These are phyloP conservation scores for Solanum etuberosum DNA, from an alignment of 257 asterid species.

Conservation along the genomic window DNA sequence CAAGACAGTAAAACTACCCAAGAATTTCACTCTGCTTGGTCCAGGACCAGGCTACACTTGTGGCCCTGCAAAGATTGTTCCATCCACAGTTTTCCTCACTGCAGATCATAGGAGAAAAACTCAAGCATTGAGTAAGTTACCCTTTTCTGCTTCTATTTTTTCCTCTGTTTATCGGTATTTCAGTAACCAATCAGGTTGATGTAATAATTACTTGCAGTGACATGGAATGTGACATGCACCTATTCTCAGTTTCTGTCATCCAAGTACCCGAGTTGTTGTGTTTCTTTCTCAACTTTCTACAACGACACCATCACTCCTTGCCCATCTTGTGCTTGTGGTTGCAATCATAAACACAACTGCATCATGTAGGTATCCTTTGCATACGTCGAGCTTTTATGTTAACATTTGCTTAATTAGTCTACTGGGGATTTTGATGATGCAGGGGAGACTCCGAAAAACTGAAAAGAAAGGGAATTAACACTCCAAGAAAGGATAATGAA, in stretches of 20 bases:
- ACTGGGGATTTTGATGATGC: neutral
- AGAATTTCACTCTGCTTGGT: constrained; percentile 48
- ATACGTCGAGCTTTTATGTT: neutral
- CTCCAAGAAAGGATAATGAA: constrained; percentile 49
- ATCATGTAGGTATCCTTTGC: constrained; percentile 28
- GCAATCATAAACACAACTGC: constrained; percentile 49
- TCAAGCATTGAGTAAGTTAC: constrained; percentile 48
- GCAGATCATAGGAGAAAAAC: constrained; percentile 59
- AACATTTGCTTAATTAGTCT: neutral
- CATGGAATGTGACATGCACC: constrained; percentile 82
- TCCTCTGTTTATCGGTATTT: neutral
- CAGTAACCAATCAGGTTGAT: neutral
- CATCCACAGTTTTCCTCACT: constrained; percentile 48
- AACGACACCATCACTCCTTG: constrained; percentile 59
- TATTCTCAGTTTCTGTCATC: constrained; percentile 51
- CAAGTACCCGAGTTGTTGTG: constrained; percentile 58
- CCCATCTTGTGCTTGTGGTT: constrained; percentile 67
- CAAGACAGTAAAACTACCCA: constrained; percentile 63
- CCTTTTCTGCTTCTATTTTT: neutral
- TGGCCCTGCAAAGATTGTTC: constrained; percentile 67
- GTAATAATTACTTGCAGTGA: constrained; percentile 36
- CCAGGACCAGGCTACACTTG: constrained; percentile 80
- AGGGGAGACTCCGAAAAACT: constrained; percentile 40
- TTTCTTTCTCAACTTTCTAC: constrained; percentile 74
- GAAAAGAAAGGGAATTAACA: constrained; percentile 40